These are phyloP conservation scores for Cenchrus americanus DNA, from an alignment of 176 grass and related monocot genomes.

Conservation along the genomic window DNA sequence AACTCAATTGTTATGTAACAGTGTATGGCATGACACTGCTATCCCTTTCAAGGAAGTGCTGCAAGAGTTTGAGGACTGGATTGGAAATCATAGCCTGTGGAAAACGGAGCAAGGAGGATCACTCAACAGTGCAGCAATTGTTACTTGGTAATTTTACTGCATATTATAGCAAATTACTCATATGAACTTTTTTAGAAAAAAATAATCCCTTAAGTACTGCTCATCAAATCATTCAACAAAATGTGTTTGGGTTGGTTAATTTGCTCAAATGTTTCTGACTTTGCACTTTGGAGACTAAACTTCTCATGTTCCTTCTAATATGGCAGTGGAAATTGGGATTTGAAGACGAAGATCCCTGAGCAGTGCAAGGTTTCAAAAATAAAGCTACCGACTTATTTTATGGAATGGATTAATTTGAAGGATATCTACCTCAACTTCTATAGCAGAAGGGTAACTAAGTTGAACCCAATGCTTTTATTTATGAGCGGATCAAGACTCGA, in stretches of 20 bases:
- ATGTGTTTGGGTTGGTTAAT: constrained; percentile 5
- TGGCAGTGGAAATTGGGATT: constrained; percentile 90
- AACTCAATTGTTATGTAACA: constrained; percentile 35
- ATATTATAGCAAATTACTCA: constrained; percentile 1
- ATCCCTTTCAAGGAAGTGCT: constrained; percentile 80
- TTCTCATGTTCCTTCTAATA: constrained; percentile 38
- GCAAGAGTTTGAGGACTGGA: constrained; percentile 78
- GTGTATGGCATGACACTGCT: constrained; percentile 94
- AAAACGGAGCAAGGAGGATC: constrained; percentile 68
- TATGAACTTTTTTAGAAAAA: neutral
- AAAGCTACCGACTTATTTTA: constrained; percentile 79
- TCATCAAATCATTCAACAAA: constrained; percentile 1
- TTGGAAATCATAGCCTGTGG: constrained; percentile 72
- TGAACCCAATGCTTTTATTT: constrained; percentile 8
- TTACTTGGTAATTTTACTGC: constrained; percentile 72
- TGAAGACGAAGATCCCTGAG: constrained; percentile 95
- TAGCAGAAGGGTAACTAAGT: constrained; percentile 66
- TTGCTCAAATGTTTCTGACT: constrained; percentile 16
- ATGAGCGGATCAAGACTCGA: neutral
- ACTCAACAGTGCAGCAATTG: constrained; percentile 73
- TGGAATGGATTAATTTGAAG: constrained; percentile 94
- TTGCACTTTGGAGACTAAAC: constrained; percentile 6
- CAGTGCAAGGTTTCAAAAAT: constrained; percentile 83
- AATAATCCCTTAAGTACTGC: constrained; percentile 25
- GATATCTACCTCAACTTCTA: constrained; percentile 94